Percentiles rank a stretch among this genome's conserved stretches.
Conservation (phyloP, 1,284 basidiomycete genomes). For the Heterobasidion annosum region DNA sequence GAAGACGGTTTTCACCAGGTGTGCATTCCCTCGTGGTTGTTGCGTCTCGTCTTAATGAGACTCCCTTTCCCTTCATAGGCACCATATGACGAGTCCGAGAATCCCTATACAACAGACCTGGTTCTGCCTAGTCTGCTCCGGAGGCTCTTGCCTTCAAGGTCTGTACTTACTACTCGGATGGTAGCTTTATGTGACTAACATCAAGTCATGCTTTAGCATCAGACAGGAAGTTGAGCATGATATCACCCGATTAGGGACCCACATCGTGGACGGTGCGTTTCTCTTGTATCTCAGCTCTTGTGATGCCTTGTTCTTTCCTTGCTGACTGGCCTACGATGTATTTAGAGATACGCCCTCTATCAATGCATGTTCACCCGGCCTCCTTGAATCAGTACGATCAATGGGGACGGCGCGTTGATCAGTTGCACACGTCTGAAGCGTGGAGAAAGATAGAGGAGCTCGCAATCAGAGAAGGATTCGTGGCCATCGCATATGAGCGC, state of each 20-base stretch:
- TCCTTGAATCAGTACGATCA: conserved; percentile 58
- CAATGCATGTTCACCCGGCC: conserved; percentile 34
- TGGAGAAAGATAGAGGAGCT: conserved; percentile 47
- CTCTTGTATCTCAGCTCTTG: too few species aligned
- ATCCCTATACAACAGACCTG: conserved; percentile 51
- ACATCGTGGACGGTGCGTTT: not conserved
- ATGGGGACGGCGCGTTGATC: conserved; percentile 59
- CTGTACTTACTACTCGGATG: not conserved
- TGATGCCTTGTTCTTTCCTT: too few species aligned
- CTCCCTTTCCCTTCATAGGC: not conserved
- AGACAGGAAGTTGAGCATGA: not conserved
- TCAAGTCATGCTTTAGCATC: not conserved
- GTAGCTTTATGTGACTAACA: too few species aligned
- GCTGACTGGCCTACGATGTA: not conserved
- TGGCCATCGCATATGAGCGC: conserved; percentile 56
- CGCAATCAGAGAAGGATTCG: conserved; percentile 60
- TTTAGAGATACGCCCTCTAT: conserved; percentile 40
- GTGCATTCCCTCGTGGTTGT: conserved; percentile 9
- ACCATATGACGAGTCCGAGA: conserved; percentile 33
- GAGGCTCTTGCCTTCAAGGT: conserved; percentile 42
- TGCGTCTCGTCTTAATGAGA: not conserved
- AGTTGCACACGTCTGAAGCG: conserved; percentile 51
- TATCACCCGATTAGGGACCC: not conserved
- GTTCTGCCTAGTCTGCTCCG: conserved; percentile 49
- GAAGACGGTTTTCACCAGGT: conserved; percentile 62